phyloP scores from a whole-genome alignment of 2,329 filamentous ascomycete genomes.

The Fusarium veterinarium region DNA sequence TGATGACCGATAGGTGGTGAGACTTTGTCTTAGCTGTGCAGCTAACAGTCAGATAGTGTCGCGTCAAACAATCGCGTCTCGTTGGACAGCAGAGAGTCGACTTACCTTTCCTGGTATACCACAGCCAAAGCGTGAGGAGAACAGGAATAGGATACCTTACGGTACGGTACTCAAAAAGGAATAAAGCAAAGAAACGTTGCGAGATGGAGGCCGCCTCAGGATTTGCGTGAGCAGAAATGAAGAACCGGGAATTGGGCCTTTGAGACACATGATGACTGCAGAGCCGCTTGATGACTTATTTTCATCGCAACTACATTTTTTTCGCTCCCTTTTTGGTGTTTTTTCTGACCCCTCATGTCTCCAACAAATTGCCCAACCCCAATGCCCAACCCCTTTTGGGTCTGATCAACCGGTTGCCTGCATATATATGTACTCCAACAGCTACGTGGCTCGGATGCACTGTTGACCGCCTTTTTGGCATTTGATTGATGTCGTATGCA shows the following conservation, averaged over 20 bases:
- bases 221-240: not conserved
- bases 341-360: not conserved
- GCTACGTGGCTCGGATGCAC: not conserved
- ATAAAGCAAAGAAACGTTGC: not conserved
- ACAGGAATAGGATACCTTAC: not conserved
- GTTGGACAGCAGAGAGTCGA: not conserved
- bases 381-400: slow-evolving; percentile 11
- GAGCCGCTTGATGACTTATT: not conserved
- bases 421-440: slow-evolving; percentile 6
- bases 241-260: not conserved
- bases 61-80: too few species aligned
- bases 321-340: not conserved
- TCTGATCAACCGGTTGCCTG: not conserved
- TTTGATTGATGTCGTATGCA: not conserved
- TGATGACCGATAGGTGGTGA: not conserved
- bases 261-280: not conserved
- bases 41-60: not conserved
- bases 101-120: not conserved
- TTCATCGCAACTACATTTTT: slow-evolving; percentile 12
- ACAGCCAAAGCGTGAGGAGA: not conserved
- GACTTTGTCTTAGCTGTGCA: not conserved
- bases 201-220: not conserved
- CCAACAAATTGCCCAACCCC: not conserved
- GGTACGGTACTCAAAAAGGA: not conserved
- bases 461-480: slow-evolving; percentile 12